phyloP scores from a whole-genome alignment of 192 early-diverging fungal genomes.

The Pilobolus umbonatus region DNA sequence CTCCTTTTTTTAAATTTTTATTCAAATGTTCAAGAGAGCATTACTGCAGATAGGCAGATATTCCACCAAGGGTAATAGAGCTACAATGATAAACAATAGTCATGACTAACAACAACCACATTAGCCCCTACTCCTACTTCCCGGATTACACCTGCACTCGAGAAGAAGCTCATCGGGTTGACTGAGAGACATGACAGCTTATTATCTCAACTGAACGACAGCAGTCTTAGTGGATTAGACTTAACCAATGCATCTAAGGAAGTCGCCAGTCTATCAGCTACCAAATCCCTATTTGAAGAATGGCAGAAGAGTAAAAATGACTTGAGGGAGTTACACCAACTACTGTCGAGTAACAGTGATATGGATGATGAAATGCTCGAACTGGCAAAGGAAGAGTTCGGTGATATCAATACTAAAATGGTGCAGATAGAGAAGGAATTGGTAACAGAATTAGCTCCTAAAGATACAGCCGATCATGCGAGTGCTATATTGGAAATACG shows the following conservation, averaged over 20 bases:
- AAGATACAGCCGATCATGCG: constrained; percentile 63
- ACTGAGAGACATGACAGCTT: constrained; percentile 23
- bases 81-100: too few species aligned
- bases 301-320: constrained; percentile 19
- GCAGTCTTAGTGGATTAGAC: constrained; percentile 2
- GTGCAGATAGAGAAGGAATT: constrained; percentile 49
- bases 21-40: too few species aligned
- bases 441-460: constrained; percentile 55
- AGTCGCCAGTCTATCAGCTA: constrained; percentile 8
- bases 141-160: constrained; percentile 23
- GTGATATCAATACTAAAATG: constrained; percentile 34
- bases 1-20: too few species aligned
- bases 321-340: constrained; percentile 15
- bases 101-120: too few species aligned
- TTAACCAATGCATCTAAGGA: constrained; percentile 24
- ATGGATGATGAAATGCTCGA: constrained; percentile 45
- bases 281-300: constrained; percentile 14
- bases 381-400: constrained; percentile 62
- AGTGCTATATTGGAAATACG: constrained; percentile 72
- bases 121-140: too few species aligned
- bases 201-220: constrained; percentile 20
- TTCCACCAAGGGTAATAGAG: too few species aligned
- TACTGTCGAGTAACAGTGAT: constrained; percentile 1
- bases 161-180: constrained; percentile 18
- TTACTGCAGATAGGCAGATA: too few species aligned